phyloP scores from a whole-genome alignment of 2,329 filamentous ascomycete species.

The Cladobotryum mycophilum region DNA sequence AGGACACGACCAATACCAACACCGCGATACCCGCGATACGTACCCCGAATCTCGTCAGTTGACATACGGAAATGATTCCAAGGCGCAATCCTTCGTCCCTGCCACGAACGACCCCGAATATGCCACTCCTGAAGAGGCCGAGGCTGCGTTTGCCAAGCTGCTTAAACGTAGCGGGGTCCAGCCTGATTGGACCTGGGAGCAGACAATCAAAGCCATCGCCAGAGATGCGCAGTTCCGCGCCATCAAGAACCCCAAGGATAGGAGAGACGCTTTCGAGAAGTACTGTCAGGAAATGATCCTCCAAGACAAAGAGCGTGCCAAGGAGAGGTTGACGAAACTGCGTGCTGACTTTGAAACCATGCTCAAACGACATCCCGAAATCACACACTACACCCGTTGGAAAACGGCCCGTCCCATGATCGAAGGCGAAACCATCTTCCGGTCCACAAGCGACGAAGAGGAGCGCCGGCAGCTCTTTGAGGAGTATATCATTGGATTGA shows the following conservation, averaged over 20 bases:
- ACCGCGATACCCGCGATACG: constrained; percentile 25
- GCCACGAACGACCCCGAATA: constrained; percentile 71
- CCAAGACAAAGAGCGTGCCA: constrained; percentile 90
- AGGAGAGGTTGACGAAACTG: constrained; percentile 86
- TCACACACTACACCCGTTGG: constrained; percentile 95
- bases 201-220: constrained; percentile 77
- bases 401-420: constrained; percentile 92
- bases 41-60: constrained; percentile 53
- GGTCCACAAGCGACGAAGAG: constrained; percentile 78
- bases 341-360: constrained; percentile 92
- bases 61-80: constrained; percentile 49
- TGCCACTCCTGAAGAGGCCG: constrained; percentile 75
- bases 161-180: constrained; percentile 80
- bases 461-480: constrained; percentile 89
- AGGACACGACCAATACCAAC: constrained; percentile 33
- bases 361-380: constrained; percentile 93
- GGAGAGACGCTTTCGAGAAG: constrained; percentile 88
- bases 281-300: constrained; percentile 84
- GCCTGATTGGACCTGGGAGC: constrained; percentile 88
- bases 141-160: constrained; percentile 87
- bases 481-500: constrained; percentile 83
- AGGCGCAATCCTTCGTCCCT: constrained; percentile 54
- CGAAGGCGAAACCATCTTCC: constrained; percentile 91
- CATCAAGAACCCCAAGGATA: constrained; percentile 85
- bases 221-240: constrained; percentile 90